These are phyloP conservation scores for Skeletonema tropicum DNA, from an alignment of 108 stramenopile genomes.

Conservation along the genomic window DNA sequence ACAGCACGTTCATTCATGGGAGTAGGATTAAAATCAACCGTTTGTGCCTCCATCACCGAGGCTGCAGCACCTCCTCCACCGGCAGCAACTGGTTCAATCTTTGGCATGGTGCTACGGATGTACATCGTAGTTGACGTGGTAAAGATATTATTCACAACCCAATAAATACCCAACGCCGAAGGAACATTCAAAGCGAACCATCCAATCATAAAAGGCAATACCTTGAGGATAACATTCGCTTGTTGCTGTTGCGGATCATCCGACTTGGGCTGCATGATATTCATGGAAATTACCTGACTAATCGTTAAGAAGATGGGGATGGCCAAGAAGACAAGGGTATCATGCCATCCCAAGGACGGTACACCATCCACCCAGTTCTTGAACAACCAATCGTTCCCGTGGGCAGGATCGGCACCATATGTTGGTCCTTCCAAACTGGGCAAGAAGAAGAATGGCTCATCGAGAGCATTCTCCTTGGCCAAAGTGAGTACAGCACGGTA, in stretches of 20 bases:
- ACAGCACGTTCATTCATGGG: constrained; percentile 80
- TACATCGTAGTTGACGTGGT: constrained; percentile 84
- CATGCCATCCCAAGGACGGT: constrained; percentile 93
- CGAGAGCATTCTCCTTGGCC: constrained; percentile 86
- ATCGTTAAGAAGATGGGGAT: constrained; percentile 87
- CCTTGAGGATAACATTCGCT: constrained; percentile 82
- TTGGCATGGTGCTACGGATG: constrained; percentile 71
- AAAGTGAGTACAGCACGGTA: constrained; percentile 93
- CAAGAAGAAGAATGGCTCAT: constrained; percentile 95
- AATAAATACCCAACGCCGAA: constrained; percentile 93
- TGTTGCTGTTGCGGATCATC: constrained; percentile 70
- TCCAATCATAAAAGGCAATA: constrained; percentile 94
- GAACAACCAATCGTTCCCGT: constrained; percentile 89
- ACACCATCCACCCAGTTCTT: constrained; percentile 79
- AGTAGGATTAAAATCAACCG: constrained; percentile 69
- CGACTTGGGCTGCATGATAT: constrained; percentile 81
- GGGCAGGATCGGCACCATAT: constrained; percentile 92
- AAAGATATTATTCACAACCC: constrained; percentile 96
- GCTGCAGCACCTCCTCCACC: constrained; percentile 35
- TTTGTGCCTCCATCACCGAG: constrained; percentile 32
- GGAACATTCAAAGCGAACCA: constrained; percentile 96
- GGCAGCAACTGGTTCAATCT: constrained; percentile 29
- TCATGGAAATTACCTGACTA: constrained; percentile 89
- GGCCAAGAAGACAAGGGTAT: constrained; percentile 86
- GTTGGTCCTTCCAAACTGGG: constrained; percentile 96